Base-by-base conservation (phyloP, 1,284 basidiomycete genomes). In the Trametes pubescens region DNA sequence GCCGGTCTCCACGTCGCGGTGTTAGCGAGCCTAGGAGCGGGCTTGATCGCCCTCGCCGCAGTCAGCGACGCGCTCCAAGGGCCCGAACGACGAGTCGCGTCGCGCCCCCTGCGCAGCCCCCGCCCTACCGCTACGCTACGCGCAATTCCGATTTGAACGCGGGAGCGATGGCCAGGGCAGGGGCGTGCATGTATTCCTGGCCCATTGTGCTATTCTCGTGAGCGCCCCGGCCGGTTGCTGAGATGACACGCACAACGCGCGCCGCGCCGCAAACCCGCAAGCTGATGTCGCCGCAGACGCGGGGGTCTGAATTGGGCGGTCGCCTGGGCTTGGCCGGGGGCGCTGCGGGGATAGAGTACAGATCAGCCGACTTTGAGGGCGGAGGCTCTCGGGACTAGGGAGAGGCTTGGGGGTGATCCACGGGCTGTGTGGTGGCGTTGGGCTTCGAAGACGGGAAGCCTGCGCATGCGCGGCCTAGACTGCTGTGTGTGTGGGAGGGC, bases 301-400 rank as follows among this genome's bases (percentile, higher is more conserved):
- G 18, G 29, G 29, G 8, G 18, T 26, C 24, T 26, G 24, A 4
- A 14, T 16, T 26, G 24, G 22, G 21, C 14, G 3, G 22, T 26
- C 7, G 13, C 13, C 22, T 2, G 24, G 48, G 13, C 4, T 14
- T 10, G 18, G 26, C 51, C 35, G 51, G 51, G 22, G 34, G 51
- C 51, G 34, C 34, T 52, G 51, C 51, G 51, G 51, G 34, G 4
- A 24, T 37, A 24, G 48, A 14, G 11, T 21, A 24, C 44, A 35
- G 51, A 52, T 38, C 51, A 52, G 47, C 47, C 47, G 47, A 26
- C 26, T 52, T 37, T 35, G 51, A 51, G 32, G 34, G 37, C 24
- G 38, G 14, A 38, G 5, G 9, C 11, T 40, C 22, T 6, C 16
- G 9, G 22, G 21, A 22, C 22, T 6, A 5, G 9, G 22, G 21